Conservation (phyloP, 371 early-diverging fungal species). For the Mortierella sp. region DNA sequence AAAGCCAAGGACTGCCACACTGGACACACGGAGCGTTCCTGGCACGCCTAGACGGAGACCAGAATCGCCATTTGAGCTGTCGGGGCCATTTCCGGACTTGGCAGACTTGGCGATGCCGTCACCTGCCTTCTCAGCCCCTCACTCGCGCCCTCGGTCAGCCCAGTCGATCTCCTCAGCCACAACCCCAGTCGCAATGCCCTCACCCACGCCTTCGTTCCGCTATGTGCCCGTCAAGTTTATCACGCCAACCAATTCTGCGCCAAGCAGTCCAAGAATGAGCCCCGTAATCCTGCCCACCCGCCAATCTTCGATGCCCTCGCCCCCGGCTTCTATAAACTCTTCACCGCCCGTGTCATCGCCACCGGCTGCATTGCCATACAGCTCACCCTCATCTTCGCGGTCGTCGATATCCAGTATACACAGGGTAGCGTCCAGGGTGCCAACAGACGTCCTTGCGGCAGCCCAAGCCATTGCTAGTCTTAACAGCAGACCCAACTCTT, state of each 20-base stretch:
- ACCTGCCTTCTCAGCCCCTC: not conserved
- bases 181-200: not conserved
- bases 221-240: conserved; percentile 21
- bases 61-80: too few species aligned
- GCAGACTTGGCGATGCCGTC: not conserved
- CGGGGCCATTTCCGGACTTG: not conserved
- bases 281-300: conserved; percentile 11
- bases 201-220: conserved; percentile 13
- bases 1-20: not conserved
- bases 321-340: too few species aligned
- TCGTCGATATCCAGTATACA: too few species aligned
- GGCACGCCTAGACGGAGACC: conserved; percentile 8
- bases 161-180: not conserved
- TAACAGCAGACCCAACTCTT: too few species aligned
- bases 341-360: too few species aligned
- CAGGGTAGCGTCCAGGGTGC: too few species aligned
- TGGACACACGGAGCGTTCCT: not conserved
- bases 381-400: too few species aligned
- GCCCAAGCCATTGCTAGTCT: too few species aligned
- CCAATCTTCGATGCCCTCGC: not conserved
- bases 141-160: not conserved
- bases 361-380: too few species aligned
- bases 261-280: conserved; percentile 13
- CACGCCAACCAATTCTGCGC: conserved; percentile 15
- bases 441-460: too few species aligned